phyloP scores from a whole-genome alignment of 192 early-diverging fungal species.

The Radiomyces spectabilis region DNA sequence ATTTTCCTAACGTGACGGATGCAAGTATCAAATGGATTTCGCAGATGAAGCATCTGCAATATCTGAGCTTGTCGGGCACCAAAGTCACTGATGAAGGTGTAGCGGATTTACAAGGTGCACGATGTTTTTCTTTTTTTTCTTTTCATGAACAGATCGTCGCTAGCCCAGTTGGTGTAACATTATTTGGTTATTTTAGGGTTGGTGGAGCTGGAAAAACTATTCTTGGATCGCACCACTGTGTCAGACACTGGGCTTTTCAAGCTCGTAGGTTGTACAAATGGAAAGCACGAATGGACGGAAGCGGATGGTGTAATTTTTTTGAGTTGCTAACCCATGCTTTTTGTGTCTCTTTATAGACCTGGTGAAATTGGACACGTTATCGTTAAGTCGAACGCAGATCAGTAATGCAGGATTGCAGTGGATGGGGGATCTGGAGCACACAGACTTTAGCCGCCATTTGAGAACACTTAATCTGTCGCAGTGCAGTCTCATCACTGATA shows the following conservation, averaged over 20 bases:
- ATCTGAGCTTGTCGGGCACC: slow-evolving; percentile 37
- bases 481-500: neutral
- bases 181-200: neutral
- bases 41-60: slow-evolving; percentile 27
- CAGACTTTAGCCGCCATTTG: neutral
- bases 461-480: neutral
- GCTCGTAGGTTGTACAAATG: neutral
- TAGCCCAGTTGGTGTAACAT: neutral
- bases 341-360: neutral
- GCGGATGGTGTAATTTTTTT: neutral
- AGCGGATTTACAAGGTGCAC: slow-evolving; percentile 8
- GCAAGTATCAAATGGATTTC: slow-evolving; percentile 25
- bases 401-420: neutral
- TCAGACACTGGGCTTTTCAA: neutral
- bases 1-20: slow-evolving; percentile 36
- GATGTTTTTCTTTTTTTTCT: neutral
- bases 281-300: neutral
- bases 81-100: slow-evolving; percentile 45
- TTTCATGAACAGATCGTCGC: neutral
- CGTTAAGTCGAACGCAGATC: neutral
- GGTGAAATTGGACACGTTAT: neutral
- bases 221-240: neutral
- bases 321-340: neutral
- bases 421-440: neutral
- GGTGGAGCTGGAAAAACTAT: slow-evolving; percentile 1